Conservation (phyloP, 2,329 filamentous ascomycete genomes). For the Rhexocercosporidium sp. region DNA sequence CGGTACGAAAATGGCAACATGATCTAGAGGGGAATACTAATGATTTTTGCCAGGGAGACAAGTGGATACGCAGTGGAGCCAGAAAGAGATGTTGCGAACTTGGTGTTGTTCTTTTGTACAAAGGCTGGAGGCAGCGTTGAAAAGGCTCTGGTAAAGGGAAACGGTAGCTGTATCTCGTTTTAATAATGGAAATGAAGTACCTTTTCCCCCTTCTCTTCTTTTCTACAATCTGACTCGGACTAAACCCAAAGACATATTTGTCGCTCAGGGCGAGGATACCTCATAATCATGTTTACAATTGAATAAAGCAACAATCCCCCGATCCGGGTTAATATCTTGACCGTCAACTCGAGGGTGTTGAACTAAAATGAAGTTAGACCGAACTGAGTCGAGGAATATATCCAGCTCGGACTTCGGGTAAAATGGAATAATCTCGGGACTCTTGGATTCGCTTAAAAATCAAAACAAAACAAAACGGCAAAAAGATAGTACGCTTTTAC, state of each 20-base stretch:
- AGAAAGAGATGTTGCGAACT: not conserved
- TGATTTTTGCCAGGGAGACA: not conserved
- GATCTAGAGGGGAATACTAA: not conserved
- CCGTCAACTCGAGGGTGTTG: no score
- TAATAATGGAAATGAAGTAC: no score
- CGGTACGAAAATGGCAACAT: not conserved
- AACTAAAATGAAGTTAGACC: no score
- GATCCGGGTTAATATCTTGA: no score
- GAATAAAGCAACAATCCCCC: no score
- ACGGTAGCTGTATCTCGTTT: not conserved
- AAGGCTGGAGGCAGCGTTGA: not conserved
- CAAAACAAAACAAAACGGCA: not conserved
- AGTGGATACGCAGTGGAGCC: not conserved
- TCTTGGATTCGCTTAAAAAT: not conserved
- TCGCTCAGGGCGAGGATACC: no score
- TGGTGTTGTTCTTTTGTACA: not conserved
- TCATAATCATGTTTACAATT: no score
- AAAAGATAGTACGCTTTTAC: not conserved
- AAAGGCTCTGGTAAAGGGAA: not conserved
- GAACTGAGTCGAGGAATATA: no score
- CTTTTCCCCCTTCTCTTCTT: not conserved
- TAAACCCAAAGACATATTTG: not conserved
- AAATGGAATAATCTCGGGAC: no score
- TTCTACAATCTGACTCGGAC: not conserved
- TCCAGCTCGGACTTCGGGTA: no score